Base-by-base conservation (phyloP, 108 stramenopile genomes). In the Bacterosira constricta region DNA sequence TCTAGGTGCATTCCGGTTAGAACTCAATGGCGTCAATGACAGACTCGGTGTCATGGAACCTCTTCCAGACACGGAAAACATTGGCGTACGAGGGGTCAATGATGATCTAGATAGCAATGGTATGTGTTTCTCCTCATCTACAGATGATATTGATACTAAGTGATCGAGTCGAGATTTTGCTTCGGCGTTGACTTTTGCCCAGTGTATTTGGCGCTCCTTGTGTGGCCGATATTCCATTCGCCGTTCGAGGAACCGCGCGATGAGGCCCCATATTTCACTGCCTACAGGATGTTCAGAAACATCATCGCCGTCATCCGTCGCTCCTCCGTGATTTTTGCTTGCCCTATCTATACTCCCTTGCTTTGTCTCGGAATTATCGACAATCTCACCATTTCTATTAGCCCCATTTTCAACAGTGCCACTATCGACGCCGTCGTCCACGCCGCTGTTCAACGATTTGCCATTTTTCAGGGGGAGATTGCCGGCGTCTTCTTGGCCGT, bases 1-100 rank as follows among this genome's bases (percentile, higher is more conserved):
- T 29, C 1, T 9, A 9, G 18, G 11, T 26, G 21, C 12, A 39
- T 34, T 65, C 15, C 47, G 39, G 36, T 65, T 65, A 15, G 55
- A 46, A 29, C 42, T 73, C 55, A 65, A 35, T 27, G 63, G 63
- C 4, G 72, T 73, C 55, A 59, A 74, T 38, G 64, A 74, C 26
- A 49, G 49, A 37, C 25, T 53, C 5, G 73, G 57, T 20, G 73
- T 66, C 7, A 41, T 21, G 3, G 47, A 21, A 1, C 73, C 32
- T 41, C 55, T 53, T 25, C 47, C 47, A 1, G 44, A 25, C 25
- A 56, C 37, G 27, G 20, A 27, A 55, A 66, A 74, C 17, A 56
- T 15, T 27, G 64, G 55, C 27, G 63, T 65, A 21, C 64, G 73
- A 57, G 64, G 63, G 30, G 73, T 63, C 18, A 56, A 32, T 20